Evolutionary conservation across 1,284 basidiomycete genomes (phyloP).

Genomic region (Apiotrichum gracile): DNA sequence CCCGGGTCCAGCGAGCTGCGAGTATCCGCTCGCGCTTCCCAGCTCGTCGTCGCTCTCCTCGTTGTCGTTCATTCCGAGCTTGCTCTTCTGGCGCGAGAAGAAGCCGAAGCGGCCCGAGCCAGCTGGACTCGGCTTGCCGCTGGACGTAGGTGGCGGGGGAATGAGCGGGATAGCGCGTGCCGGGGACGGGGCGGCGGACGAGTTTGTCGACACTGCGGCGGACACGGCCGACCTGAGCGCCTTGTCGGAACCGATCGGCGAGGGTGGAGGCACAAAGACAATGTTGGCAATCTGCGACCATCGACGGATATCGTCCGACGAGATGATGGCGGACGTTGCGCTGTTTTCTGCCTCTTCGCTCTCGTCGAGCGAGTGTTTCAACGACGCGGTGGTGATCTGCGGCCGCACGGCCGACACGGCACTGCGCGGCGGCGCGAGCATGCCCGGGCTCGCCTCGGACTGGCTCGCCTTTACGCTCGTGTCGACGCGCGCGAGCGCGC

Average conservation of each 20-base stretch:
- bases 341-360: slow-evolving; percentile 29
- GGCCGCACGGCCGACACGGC: neutral
- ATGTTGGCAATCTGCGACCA: slow-evolving; percentile 35
- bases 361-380: slow-evolving; percentile 15
- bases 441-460: neutral
- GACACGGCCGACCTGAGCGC: neutral
- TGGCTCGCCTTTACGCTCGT: neutral
- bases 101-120: slow-evolving; percentile 21
- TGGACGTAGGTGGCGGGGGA: slow-evolving; percentile 27
- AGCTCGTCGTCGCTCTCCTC: slow-evolving; percentile 12
- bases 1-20: slow-evolving; percentile 24
- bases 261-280: neutral
- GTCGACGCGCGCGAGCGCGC: neutral
- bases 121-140: neutral
- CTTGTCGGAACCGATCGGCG: neutral
- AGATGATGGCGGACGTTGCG: slow-evolving; percentile 18
- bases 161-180: slow-evolving; percentile 27
- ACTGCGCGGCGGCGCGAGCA: neutral
- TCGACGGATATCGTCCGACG: slow-evolving; percentile 27
- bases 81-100: slow-evolving; percentile 28
- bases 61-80: neutral
- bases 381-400: slow-evolving; percentile 2
- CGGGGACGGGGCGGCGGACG: neutral
- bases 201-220: neutral
- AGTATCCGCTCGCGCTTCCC: slow-evolving; percentile 20